Evolutionary conservation across 2,329 filamentous ascomycete genomes (phyloP), one percentile per base, ranked within the genome.

Genomic region (Alternaria atra): DNA sequence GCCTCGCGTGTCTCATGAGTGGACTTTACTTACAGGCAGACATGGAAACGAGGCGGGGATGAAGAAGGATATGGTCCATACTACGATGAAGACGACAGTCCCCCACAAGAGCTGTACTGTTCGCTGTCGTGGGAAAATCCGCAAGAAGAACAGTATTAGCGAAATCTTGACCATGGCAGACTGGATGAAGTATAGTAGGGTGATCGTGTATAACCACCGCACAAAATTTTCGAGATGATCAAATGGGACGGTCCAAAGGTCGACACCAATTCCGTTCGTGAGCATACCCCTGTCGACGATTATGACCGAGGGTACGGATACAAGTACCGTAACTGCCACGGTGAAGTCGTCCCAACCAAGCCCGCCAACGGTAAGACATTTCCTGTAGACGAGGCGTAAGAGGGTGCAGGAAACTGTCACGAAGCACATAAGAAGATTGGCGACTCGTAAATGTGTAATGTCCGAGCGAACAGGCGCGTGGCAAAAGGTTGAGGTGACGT

Each of bases 231-330:
- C 82, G 43, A 86, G 78, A 13, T 78, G 64, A 0, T 74, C 67
- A 0, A 75, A 69, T 0, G 73, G 60, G 1, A 86, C 61, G 0
- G 82, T 83, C 84, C 84, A 86, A 25, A 85, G 74, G 55, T 86
- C 84, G 12, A 69, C 76, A 3, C 84, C 83, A 3, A 85, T 69
- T 0, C 84, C 84, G 35, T 54, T 58, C 2, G 60, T 63, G 17
- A 65, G 32, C 6, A 54, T 35, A 3, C 56, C 51, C 10, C 59
- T 32, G 17, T 67, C 64, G 34, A 67, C 53, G 5, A 65, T 60
- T 9, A 63, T 32, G 7, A 63, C 48, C 2, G 56, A 60, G 0
- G 32, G 53, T 23, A 58, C 15, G 40, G 37, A 66, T 60, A 12
- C 67, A 73, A 53, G 80, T 80, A 65, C 81, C 79, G 67, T 66